These are phyloP conservation scores for Aphanomyces cochlioides DNA, from an alignment of 352 stramenopile genomes.

Conservation along the genomic window DNA sequence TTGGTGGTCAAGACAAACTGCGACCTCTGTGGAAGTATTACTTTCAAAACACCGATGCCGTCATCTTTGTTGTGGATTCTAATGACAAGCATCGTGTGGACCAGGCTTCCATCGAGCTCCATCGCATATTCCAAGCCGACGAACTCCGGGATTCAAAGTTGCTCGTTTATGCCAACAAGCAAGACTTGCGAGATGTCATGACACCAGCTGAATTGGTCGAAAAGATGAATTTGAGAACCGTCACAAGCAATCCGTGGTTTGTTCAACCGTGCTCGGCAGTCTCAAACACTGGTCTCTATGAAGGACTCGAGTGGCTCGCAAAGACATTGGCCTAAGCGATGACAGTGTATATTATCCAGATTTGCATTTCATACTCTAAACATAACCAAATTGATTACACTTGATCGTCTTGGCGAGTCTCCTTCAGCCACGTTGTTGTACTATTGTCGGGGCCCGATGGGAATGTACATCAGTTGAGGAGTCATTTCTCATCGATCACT, in stretches of 20 bases:
- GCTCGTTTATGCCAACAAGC: conserved; percentile 55
- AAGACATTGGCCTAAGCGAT: conserved; percentile 30
- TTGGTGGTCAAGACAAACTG: conserved; percentile 32
- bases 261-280: conserved; percentile 38
- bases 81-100: conserved; percentile 37
- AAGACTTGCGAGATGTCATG: conserved; percentile 38
- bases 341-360: too few species aligned
- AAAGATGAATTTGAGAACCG: conserved; percentile 36
- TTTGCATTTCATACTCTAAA: too few species aligned
- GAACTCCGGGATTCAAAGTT: conserved; percentile 36
- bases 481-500: too few species aligned
- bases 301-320: conserved; percentile 48
- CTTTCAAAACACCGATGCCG: conserved; percentile 28
- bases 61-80: conserved; percentile 34
- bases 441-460: too few species aligned
- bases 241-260: conserved; percentile 39
- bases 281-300: conserved; percentile 40
- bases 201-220: conserved; percentile 33
- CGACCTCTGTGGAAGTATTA: conserved; percentile 31
- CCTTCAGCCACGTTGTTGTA: too few species aligned
- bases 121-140: conserved; percentile 41
- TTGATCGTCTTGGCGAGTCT: too few species aligned
- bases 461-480: too few species aligned
- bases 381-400: too few species aligned
- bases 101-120: conserved; percentile 40